Percentiles rank a stretch among this genome's conserved stretches.
These are phyloP conservation scores for Ceratocystis cubensis DNA, from an alignment of 2,329 filamentous ascomycete species.

Conservation along the genomic window DNA sequence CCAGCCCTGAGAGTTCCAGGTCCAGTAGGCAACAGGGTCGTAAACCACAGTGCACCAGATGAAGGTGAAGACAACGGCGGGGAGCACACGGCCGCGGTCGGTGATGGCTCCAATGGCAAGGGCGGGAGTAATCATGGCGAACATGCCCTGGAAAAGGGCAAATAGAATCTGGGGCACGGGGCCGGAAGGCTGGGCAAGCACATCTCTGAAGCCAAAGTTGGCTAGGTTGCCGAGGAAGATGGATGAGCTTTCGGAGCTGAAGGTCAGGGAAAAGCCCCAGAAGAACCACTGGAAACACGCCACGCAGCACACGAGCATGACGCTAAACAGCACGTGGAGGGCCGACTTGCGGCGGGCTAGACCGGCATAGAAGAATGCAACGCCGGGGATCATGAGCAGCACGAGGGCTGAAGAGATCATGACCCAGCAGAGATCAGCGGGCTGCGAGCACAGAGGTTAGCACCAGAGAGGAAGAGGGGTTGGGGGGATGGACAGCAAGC, in stretches of 20 bases:
- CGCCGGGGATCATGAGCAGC: slow-evolving; percentile 83
- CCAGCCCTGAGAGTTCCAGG: slow-evolving; percentile 65
- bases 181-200: slow-evolving; percentile 56
- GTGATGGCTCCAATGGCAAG: slow-evolving; percentile 48
- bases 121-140: slow-evolving; percentile 63
- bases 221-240: slow-evolving; percentile 64
- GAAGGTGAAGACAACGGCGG: slow-evolving; percentile 55
- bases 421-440: slow-evolving; percentile 74
- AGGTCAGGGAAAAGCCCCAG: slow-evolving; percentile 81
- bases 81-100: slow-evolving; percentile 49
- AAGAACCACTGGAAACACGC: slow-evolving; percentile 91
- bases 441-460: slow-evolving; percentile 34
- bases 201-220: slow-evolving; percentile 71
- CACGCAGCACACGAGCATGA: slow-evolving; percentile 66
- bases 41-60: slow-evolving; percentile 61
- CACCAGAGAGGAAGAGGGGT: not conserved
- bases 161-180: slow-evolving; percentile 73
- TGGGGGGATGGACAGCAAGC: not conserved
- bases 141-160: slow-evolving; percentile 80
- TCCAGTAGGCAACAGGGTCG: slow-evolving; percentile 64
- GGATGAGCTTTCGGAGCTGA: slow-evolving; percentile 64
- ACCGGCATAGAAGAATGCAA: slow-evolving; percentile 90
- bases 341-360: slow-evolving; percentile 82
- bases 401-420: slow-evolving; percentile 65
- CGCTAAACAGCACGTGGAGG: slow-evolving; percentile 72